Evolutionary conservation across 495 filamentous ascomycete genomes (phyloP), one percentile per base, ranked within the genome.

Genomic region (Usnea hakonensis): DNA sequence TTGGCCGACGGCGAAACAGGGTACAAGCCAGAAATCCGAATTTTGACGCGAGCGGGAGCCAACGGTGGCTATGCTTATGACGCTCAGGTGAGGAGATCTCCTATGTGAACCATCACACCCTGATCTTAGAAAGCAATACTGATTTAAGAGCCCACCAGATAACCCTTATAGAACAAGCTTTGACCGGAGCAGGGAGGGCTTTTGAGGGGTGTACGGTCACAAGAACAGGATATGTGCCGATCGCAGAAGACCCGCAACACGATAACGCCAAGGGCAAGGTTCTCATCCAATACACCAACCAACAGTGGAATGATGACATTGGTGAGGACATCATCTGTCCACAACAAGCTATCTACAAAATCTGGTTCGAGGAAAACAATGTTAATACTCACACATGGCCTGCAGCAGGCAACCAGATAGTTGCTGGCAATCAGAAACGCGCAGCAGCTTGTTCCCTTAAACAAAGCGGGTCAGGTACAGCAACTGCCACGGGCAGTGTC

Each of bases 281-380:
- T 32, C 52, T 55, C 10, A 30, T 55, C 52, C 52, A 55, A 36
- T 55, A 55, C 21, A 55, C 52, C 2, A 55, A 55, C 52, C 13
- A 55, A 2, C 52, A 55, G 33, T n/a, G n/a, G n/a, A 55, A 17
- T 19, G 21, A 28, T n/a, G 52, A 30, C 14, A 5, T 55, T 5
- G 52, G 52, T 32, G 52, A 55, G 2, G 10, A n/a, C 7, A 30
- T 55, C 1, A 30, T 32, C 28, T 55, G 52, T n/a, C 52, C 52
- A 30, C 52, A 55, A 36, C 28, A 32, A 55, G 52, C 52, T n/a
- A 55, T 55, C 52, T 55, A 55, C 52, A 32, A 36, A 55, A 5
- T 55, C 7, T 30, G 52, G 52, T 55, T 55, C 21, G 52, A 55
- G 52, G 52, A 30, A 3, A 36, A 55, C 14, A 55, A 55, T 16